Evolutionary conservation across 1,139 yeast species (phyloP), one percentile per base, ranked within the genome.

Genomic region (Arxiozyma heterogenica): DNA sequence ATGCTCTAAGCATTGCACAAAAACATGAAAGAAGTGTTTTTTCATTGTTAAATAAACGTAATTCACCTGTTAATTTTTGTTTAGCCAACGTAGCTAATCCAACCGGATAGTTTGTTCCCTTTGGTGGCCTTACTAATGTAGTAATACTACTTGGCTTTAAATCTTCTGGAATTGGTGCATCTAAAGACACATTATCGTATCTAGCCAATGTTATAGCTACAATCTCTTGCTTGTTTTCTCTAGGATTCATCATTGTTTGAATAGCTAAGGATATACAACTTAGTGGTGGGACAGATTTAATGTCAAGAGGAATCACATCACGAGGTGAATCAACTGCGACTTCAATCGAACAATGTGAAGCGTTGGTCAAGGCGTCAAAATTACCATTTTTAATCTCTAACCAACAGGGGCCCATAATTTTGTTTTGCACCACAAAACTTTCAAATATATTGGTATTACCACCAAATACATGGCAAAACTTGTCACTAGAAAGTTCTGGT

Each of bases 331-430:
- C 63, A 1, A 86, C 79, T 0, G 84, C 73, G 3, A 85, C 82
- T 64, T 90, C 96, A 27, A 87, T 78, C 56, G 81, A 81, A 71
- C 96, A 87, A 75, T 91, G 95, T 0, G 96, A 84, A 1, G 88
- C 77, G 63, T 85, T 85, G 55, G 75, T 78, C 55, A 84, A 73
- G 1, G 82, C 69, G 22, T 71, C 68, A 61, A 87, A 86, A 60
- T 84, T 81, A 48, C 85, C 85, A 50, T 79, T 76, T 46, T 77
- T 74, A 51, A 94, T 75, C 53, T 85, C 85, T 53, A 93, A 74
- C 98, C 98, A 93, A 67, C 98, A 90, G 1, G 99, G 99, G 6
- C 99, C 99, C 96, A 90, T 90, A 46, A 93, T 77, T 60, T 85
- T 83, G 61, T 87, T 79, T 67, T 86, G 88, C 38, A 90, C 67